These are phyloP conservation scores for Termitomyces sp. DNA, from an alignment of 768 basidiomycete species.

Conservation along the genomic window DNA sequence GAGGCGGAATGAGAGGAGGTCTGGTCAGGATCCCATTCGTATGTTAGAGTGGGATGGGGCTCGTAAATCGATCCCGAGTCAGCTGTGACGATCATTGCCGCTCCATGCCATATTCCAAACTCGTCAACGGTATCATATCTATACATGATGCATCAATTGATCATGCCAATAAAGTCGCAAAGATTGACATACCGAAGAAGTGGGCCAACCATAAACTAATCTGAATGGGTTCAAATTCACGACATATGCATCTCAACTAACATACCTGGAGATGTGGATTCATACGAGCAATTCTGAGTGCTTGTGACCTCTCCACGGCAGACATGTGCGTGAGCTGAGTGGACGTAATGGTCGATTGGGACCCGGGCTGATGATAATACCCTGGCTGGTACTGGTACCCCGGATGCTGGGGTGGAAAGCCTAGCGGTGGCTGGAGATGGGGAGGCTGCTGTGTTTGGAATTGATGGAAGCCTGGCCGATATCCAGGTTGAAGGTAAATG, in stretches of 20 bases:
- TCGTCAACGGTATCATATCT: slow-evolving; percentile 86
- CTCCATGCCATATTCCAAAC: slow-evolving; percentile 79
- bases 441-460: slow-evolving; percentile 1
- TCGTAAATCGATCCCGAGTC: slow-evolving; percentile 77
- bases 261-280: slow-evolving; percentile 68
- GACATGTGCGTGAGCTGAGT: slow-evolving; percentile 43
- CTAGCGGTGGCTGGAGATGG: slow-evolving; percentile 2
- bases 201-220: slow-evolving; percentile 85
- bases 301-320: slow-evolving; percentile 61
- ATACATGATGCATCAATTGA: slow-evolving; percentile 1
- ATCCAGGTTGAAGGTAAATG: slow-evolving; percentile 18
- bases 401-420: slow-evolving; percentile 12
- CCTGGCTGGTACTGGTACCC: slow-evolving; percentile 8
- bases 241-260: not conserved
- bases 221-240: not conserved
- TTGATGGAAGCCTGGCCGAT: slow-evolving; percentile 2
- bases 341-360: slow-evolving; percentile 26
- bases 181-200: slow-evolving; percentile 44
- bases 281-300: slow-evolving; percentile 58
- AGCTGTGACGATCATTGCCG: slow-evolving; percentile 81
- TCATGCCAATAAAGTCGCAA: not conserved
- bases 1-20: slow-evolving; percentile 8
- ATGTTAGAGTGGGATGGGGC: slow-evolving; percentile 61
- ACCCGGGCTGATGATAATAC: slow-evolving; percentile 14
- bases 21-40: slow-evolving; percentile 67